Evolutionary conservation across 768 basidiomycete species (phyloP), one percentile per base, ranked within the genome.

Genomic region (Mrakia frigida): DNA sequence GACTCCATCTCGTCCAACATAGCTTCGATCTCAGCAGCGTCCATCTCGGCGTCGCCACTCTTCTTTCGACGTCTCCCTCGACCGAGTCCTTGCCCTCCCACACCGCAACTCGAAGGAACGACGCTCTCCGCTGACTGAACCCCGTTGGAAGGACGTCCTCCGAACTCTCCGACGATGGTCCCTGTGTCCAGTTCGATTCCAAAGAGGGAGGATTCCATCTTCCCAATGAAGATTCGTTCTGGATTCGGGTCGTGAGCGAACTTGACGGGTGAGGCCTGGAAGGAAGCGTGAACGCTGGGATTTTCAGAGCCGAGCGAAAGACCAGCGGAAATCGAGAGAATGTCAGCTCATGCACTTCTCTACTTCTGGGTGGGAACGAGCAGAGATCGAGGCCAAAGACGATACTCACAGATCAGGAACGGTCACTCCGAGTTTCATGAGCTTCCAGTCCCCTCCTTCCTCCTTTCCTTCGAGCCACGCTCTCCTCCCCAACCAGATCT

Each of bases 391-490:
- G 35, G 60, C 35, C 5, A 13, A 50, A 37, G 35, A 16, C 46
- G 25, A 23, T n/a, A 81, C 82, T 79, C 70, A 83, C 79, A 99
- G 88, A 82, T 98, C 92, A 2, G 92, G 86, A 88, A 98, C 93
- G 70, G 94, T 90, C 79, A 97, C 88, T 0, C 94, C 93, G 78
- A 99, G 90, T 68, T 91, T 92, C 80, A 94, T 90, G 59, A 98
- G 87, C 2, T 77, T 33, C 79, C 80, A 78, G 46, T 74, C 67
- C 25, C 43, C 28, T 21, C 37, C 25, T 3, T 60, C 60, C 37
- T 46, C 7, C 10, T 72, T 53, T 35, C 53, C 46, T 13, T 39
- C 71, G 28, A 33, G 18, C 59, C 50, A 60, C 6, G 31, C 50
- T 18, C 52, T 39, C 11, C 68, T 70, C 14, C 46, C 74, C 2